A percentile compares a stretch with the other conserved stretches of the same genome.
Conservation (phyloP, 176 grass and related monocot genomes). For the Avena atlantica region DNA sequence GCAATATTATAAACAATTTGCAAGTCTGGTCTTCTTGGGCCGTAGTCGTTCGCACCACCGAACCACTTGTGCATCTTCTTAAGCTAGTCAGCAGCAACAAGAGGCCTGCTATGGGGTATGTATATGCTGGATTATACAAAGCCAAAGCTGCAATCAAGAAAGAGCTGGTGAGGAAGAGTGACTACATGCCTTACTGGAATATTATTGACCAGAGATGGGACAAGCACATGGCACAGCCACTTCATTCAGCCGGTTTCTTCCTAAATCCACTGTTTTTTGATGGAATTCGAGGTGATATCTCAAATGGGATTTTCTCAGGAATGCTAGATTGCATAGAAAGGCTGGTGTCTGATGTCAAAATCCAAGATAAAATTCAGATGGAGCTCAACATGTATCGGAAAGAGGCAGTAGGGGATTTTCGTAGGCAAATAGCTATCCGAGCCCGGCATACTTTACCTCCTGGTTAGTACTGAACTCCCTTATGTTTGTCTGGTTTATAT, state of each 20-base stretch:
- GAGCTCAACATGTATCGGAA: conserved; percentile 84
- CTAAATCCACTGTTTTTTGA: conserved; percentile 92
- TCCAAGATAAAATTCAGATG: conserved; percentile 94
- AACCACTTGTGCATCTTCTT: conserved; percentile 79
- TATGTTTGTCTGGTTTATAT: not conserved
- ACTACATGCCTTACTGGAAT: conserved; percentile 76
- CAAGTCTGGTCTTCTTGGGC: conserved; percentile 78
- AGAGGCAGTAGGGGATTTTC: conserved; percentile 75
- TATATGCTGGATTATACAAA: conserved; percentile 78
- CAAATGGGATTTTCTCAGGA: conserved; percentile 78
- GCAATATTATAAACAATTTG: conserved; percentile 63
- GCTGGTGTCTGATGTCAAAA: conserved; percentile 77
- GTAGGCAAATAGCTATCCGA: conserved; percentile 88
- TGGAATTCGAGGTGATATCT: conserved; percentile 70
- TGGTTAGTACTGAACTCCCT: conserved; percentile 57
- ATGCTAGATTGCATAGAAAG: conserved; percentile 92
- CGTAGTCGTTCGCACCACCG: conserved; percentile 65
- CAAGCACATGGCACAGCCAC: conserved; percentile 60
- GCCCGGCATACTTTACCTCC: conserved; percentile 84
- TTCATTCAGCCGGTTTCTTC: conserved; percentile 82
- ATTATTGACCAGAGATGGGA: conserved; percentile 90
- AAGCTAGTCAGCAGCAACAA: conserved; percentile 74
- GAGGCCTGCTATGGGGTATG: conserved; percentile 86
- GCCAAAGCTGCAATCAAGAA: conserved; percentile 84
- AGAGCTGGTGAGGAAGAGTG: conserved; percentile 67